These are phyloP conservation scores for Pseudomassariella vexata DNA, from an alignment of 2,329 filamentous ascomycete genomes.

Conservation along the genomic window DNA sequence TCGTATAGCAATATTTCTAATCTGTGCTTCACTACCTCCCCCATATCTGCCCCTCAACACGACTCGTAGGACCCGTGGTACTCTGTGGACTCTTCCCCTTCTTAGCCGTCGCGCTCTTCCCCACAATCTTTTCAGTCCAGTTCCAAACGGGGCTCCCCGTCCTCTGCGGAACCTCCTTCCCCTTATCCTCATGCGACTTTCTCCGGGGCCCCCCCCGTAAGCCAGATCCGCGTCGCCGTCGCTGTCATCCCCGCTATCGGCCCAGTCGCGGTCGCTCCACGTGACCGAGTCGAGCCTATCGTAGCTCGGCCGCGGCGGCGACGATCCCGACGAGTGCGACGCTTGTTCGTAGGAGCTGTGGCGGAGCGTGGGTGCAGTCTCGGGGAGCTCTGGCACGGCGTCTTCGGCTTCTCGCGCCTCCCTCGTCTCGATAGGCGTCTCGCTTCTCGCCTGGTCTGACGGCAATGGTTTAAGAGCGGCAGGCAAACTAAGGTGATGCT, in stretches of 20 bases:
- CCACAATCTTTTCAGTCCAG: slow-evolving; percentile 38
- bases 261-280: slow-evolving; percentile 64
- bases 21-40: too few relatives aligned
- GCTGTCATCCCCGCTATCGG: slow-evolving; percentile 45
- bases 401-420: slow-evolving; percentile 36
- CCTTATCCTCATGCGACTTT: slow-evolving; percentile 9
- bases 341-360: slow-evolving; percentile 5
- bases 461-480: background rate
- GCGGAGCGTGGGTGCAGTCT: slow-evolving; percentile 10
- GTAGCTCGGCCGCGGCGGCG: slow-evolving; percentile 17
- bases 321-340: slow-evolving; percentile 7
- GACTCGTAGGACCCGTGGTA: slow-evolving; percentile 12
- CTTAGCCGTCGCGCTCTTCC: slow-evolving; percentile 23
- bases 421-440: too few relatives aligned
- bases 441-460: slow-evolving; percentile 1
- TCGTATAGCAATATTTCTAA: too few relatives aligned
- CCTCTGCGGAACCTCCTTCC: slow-evolving; percentile 9
- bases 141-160: slow-evolving; percentile 27
- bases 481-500: too few relatives aligned
- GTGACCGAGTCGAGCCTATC: slow-evolving; percentile 46
- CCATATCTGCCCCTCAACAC: background rate
- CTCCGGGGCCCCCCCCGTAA: slow-evolving; percentile 11
- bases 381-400: slow-evolving; percentile 38
- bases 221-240: slow-evolving; percentile 27
- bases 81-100: slow-evolving; percentile 10